Evolutionary conservation across 768 basidiomycete genomes (phyloP).

Genomic region (Kwoniella sp.): DNA sequence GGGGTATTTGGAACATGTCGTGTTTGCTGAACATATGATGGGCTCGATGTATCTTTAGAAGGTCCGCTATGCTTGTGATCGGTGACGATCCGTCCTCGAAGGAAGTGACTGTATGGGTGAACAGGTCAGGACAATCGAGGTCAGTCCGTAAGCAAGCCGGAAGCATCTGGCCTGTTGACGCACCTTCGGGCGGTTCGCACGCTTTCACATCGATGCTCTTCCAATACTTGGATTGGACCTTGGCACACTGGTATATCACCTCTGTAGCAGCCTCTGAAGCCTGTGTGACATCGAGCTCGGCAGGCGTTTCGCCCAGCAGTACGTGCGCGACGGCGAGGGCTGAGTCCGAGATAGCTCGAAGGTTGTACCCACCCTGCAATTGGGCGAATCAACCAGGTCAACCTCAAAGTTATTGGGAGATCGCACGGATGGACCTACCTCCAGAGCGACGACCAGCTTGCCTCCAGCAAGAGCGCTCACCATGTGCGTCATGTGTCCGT

Average conservation of each 20-base stretch:
- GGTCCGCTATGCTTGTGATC: conserved; percentile 61
- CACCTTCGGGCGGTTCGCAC: conserved; percentile 80
- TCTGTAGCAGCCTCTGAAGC: conserved; percentile 83
- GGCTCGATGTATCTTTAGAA: conserved; percentile 87
- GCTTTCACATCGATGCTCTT: conserved; percentile 78
- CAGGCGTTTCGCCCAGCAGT: conserved; percentile 87
- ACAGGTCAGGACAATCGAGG: not conserved
- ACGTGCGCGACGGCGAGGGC: conserved; percentile 82
- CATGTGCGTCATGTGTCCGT: conserved; percentile 99
- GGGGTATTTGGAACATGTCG: conserved; percentile 77
- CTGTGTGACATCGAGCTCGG: conserved; percentile 67
- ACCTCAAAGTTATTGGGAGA: not conserved
- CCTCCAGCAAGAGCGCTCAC: conserved; percentile 83
- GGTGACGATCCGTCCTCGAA: conserved; percentile 22
- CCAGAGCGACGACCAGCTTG: conserved; percentile 86
- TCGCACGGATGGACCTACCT: conserved; percentile 63
- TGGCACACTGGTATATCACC: conserved; percentile 84
- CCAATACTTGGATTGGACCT: conserved; percentile 89
- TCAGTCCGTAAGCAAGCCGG: conserved; percentile 1
- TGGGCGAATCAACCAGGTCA: conserved; percentile 4
- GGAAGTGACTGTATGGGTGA: conserved; percentile 7
- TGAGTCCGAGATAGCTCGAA: conserved; percentile 82
- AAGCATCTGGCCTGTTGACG: conserved; percentile 17
- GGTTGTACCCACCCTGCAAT: conserved; percentile 89
- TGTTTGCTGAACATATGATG: conserved; percentile 75